Evolutionary conservation across 495 filamentous ascomycete genomes (phyloP), one percentile per base, ranked within the genome.

Genomic region (Penicillium flavigenum): DNA sequence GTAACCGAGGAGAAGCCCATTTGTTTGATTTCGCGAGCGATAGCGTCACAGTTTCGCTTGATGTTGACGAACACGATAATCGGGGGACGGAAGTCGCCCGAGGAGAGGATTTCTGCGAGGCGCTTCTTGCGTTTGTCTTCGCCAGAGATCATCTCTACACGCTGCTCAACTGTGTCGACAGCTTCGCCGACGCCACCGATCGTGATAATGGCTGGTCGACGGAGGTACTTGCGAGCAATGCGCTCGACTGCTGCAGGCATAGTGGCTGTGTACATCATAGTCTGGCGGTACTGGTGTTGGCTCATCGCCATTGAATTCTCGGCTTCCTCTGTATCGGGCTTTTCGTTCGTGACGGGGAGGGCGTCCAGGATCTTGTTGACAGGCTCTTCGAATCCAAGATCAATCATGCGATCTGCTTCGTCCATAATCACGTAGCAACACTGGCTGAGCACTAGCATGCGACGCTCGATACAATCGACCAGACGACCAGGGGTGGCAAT

Each of bases 31-130:
- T 98, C 93, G 56, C 90, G 82, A 1, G 94, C 94, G 31, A 99
- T 87, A 52, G 92, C 91, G 71, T 99, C 94, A 78, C 92, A 96
- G 77, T 98, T 98, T 58, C 93, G 90, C 73, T 98, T 99, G 87
- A 98, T 97, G 72, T 99, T 99, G 81, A 99, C 94, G 68, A 99
- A 99, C 51, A 98, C 94, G 68, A 99, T 98, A 72, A 99, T 92
- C 20, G 94, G 94, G 1, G 95, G 87, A 4, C 82, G 80, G 76
- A 96, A 98, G 58, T 96, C 90, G 63, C 88, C 79, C 1, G 89
- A 92, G 29, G 80, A 81, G 46, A 99, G 86, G 48, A 99, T 93
- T 63, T 99, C 92, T 58, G 85, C 83, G 17, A 99, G 85, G 11
- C 94, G 88, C 75, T 95, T 96, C 88, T 99, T 99, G 59, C 92